These are phyloP conservation scores for Eucalyptus sp. DNA, from an alignment of 345 rosid species.

Conservation along the genomic window DNA sequence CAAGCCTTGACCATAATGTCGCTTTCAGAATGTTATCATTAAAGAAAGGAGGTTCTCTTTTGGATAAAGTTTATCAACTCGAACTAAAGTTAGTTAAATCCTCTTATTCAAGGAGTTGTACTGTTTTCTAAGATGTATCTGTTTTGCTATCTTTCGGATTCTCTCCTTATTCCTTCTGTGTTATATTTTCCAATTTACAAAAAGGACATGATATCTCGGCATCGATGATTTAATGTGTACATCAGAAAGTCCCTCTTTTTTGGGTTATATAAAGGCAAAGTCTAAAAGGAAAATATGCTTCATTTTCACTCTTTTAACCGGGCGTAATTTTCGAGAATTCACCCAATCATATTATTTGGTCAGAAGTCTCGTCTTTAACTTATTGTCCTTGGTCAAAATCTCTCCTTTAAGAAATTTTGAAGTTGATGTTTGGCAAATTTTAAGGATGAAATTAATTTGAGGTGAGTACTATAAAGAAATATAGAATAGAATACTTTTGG, in stretches of 20 bases:
- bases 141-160: neutral
- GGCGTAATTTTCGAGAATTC: neutral
- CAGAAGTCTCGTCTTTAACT: neutral
- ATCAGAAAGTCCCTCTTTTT: neutral
- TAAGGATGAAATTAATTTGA: neutral
- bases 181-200: neutral
- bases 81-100: neutral
- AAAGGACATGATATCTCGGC: neutral
- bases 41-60: neutral
- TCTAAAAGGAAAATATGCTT: neutral
- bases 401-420: neutral
- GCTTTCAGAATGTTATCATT: neutral
- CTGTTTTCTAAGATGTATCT: neutral
- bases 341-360: neutral
- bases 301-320: rapidly evolving
- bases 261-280: neutral
- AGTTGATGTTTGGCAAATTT: neutral
- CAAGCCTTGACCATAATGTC: neutral
- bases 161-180: neutral
- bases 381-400: neutral
- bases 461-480: neutral
- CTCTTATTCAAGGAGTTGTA: neutral
- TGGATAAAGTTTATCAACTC: neutral
- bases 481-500: neutral
- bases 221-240: neutral